Evolutionary conservation across 1,284 basidiomycete genomes (phyloP), one percentile per base, ranked within the genome.

Genomic region (Sphaerobolus stellatus): DNA sequence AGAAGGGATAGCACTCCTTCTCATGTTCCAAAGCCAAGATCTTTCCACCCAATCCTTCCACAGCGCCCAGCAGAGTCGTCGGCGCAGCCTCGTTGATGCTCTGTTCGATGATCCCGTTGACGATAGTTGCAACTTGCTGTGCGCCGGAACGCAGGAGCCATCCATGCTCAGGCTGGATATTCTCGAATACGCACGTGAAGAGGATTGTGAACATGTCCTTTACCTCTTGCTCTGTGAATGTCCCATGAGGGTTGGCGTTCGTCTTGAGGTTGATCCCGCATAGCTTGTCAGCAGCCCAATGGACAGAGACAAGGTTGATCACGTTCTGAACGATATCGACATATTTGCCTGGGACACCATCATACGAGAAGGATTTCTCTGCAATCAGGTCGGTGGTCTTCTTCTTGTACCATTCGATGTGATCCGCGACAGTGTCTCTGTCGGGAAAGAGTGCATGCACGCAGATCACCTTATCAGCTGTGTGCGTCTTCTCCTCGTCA

Each of bases 251-350:
- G 43, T 66, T 64, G 38, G 62, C 59, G 11, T 60, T 52, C 9
- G 72, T 68, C 63, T 75, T 75, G 57, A 75, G 56, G 13, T 71
- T 68, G 22, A 75, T 62, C 28, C 66, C 67, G 59, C 52, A 59
- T 11, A 67, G 56, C 36, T 61, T 55, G 45, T 64, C 60, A 20
- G 63, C 54, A 16, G 62, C 61, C 58, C 64, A 66, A 48, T 64
- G 61, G 20, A 68, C 63, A 9, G 67, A 63, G 4, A 65, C 64
- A 5, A 66, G 46, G 51, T 69, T 69, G 58, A 64, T 61, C 11
- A 72, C 69, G 52, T 74, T 67, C n/a, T 63, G 57, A 29, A 73
- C 66, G 52, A 74, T 61, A 56, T 74, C 70, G 29, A 73, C 50
- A 51, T 62, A 61, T 40, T 56, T 51, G 50, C 54, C 45, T 48